Evolutionary conservation across 192 early-diverging fungal species (phyloP), one percentile per base, ranked within the genome.

Genomic region (Entophlyctis helioformis): DNA sequence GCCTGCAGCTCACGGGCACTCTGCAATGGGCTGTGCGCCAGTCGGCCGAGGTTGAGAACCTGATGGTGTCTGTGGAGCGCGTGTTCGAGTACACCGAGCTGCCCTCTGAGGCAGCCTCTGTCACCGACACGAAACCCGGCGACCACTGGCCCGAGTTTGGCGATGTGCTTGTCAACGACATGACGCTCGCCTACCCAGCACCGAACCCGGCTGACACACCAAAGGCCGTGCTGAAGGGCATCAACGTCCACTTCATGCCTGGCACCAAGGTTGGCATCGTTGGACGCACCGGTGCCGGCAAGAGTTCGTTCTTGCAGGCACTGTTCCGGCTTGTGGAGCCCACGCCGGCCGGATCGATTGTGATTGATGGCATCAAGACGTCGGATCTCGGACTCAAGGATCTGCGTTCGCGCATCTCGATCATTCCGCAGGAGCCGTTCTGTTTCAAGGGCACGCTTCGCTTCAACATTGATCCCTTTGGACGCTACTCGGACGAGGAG

Each of bases 231-330:
- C 54, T 91, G 16, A 59, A 69, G 33, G 51, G 70, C 26, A 62
- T 91, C 24, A 67, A 54, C 20, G 46, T 85, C 39, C 50, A 72
- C 25, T 64, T 90, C 19, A 74, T 69, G 23, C 64, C 67, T 6
- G 76, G 76, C 8, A 80, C 83, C 27, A 85, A 80, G 44, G 66
- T 89, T 48, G 91, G 81, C 13, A 72, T 94, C 16, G 83, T 94
- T 23, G 91, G 91, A 21, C 67, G 91, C 5, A 88, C 87, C 3
- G 88, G 88, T 9, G 84, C 85, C 19, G 83, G 84, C 4, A 87
- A 85, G 33, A 67, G 65, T 2, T 78, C 70, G 48, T 63, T 87
- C 43, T 61, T 88, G 24, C 52, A 67, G 39, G 64, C 82, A 0
- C 57, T 87, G 16, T 87, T 91, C 56, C 71, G 88, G 15, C 51